Conservation (phyloP, 495 filamentous ascomycete species). For the Aspergillus nanangensis region DNA sequence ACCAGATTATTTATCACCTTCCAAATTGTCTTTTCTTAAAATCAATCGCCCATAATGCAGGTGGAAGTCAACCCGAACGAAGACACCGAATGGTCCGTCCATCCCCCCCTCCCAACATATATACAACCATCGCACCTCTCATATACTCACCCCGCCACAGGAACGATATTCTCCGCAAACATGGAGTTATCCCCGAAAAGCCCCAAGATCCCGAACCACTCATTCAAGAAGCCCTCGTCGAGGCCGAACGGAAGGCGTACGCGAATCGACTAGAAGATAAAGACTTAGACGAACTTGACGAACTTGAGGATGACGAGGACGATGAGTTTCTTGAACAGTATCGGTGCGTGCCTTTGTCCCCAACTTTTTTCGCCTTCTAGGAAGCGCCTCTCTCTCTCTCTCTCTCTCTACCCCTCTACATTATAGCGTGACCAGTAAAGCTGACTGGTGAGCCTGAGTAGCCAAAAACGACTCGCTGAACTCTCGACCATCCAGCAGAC, state of each 20-base stretch:
- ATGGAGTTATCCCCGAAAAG: constrained; percentile 93
- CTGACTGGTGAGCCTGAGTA: too few relatives aligned
- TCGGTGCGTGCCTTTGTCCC: too few relatives aligned
- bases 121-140: constrained; percentile 3
- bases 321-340: constrained; percentile 87
- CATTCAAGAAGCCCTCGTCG: constrained; percentile 90
- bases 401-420: not conserved
- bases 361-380: too few relatives aligned
- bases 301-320: constrained; percentile 92
- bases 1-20: too few relatives aligned
- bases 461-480: constrained; percentile 78
- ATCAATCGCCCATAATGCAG: constrained; percentile 51
- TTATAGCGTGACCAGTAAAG: not conserved
- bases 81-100: constrained; percentile 88
- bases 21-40: too few relatives aligned
- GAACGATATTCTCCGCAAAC: constrained; percentile 98
- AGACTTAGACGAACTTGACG: constrained; percentile 86
- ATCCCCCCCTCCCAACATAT: constrained; percentile 2
- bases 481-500: constrained; percentile 68
- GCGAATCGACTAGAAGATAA: constrained; percentile 92
- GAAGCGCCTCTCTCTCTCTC: not conserved
- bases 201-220: constrained; percentile 88
- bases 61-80: constrained; percentile 94
- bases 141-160: constrained; percentile 37
- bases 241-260: constrained; percentile 73